Conservation (phyloP, 2,329 filamentous ascomycete species). For the Venturia aucupariae region DNA sequence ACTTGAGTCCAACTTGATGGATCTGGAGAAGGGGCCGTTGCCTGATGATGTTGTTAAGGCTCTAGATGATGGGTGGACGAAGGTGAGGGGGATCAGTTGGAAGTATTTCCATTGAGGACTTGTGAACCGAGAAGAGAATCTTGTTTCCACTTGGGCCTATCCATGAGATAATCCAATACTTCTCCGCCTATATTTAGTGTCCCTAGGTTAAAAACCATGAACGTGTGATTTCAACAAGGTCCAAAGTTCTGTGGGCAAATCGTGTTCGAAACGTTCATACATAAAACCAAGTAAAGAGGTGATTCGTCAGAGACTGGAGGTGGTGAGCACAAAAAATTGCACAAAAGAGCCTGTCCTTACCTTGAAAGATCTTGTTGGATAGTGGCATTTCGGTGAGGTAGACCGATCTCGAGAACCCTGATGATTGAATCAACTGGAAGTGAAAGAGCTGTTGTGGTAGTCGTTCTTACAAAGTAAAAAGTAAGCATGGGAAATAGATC, state of each 20-base stretch:
- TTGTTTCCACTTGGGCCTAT: no score
- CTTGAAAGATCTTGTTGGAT: background rate
- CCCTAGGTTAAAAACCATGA: no score
- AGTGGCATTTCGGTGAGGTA: no score
- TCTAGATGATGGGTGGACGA: slow-evolving; percentile 65
- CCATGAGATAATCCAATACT: no score
- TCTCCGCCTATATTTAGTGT: no score
- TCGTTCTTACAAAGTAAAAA: no score
- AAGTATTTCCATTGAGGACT: background rate
- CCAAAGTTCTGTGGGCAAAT: no score
- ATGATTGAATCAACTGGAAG: background rate
- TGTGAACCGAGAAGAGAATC: no score
- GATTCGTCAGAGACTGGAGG: background rate
- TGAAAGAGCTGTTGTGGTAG: no score
- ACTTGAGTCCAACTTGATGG: slow-evolving; percentile 13
- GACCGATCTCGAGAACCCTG: background rate
- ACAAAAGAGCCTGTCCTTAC: background rate
- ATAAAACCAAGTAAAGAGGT: background rate
- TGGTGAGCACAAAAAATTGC: background rate
- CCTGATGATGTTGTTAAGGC: slow-evolving; percentile 68
- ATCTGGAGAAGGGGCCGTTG: slow-evolving; percentile 45
- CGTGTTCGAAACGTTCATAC: no score
- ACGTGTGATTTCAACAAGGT: no score
- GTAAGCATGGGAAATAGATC: no score
- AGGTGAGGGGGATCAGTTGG: background rate